Base-by-base conservation (phyloP, 345 rosid species). In the Litchi chinensis region DNA sequence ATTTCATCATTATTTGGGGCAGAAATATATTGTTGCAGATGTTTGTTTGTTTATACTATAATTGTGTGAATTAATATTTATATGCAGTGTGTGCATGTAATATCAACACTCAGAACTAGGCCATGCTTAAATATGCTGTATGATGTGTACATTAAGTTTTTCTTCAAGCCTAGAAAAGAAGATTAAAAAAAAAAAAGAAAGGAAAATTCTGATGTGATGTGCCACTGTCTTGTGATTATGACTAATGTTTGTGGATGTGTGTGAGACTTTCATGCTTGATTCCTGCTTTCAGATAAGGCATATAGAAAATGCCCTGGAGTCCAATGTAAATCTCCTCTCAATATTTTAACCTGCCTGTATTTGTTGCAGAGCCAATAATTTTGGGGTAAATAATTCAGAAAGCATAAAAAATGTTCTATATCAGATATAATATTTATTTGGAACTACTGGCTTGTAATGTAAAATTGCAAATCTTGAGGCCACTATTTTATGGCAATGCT, bases 1-100 rank as follows among this genome's bases (percentile, higher is more conserved):
- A 26, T 75, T 59, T 75, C 21, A n/a, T 19, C 28, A 16, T 21
- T 77, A 3, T 39, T 24, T 4, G 22, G n/a, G 48, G n/a, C 39
- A 57, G 24, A 22, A 19, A 64, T 68, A n/a, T 65, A 67, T 2
- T 66, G 79, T 74, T 68, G 83, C 28, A 21, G 7, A 3, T 57
- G n/a, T 40, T 12, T 43, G 4, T 41, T 62, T 2, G 15, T 62
- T 15, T 56, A 57, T 56, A 37, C 76, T 54, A 16, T 54, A 40
- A 40, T 56, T 16, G 63, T 71, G 10, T 0, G 8, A 16, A 28
- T 52, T 71, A 48, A 5, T 12, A 48, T 26, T 71, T 28, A 21
- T 70, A 70, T 12, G 9, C 19, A 8, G 57, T 28, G 44, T 9
- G 1, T 12, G 28, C 18, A 32, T 69, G 26, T 37, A 11, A 70